Evolutionary conservation across 164 flowering plant genomes (phyloP), one percentile per base, ranked within the genome.

Genomic region (Vitis cinerea): DNA sequence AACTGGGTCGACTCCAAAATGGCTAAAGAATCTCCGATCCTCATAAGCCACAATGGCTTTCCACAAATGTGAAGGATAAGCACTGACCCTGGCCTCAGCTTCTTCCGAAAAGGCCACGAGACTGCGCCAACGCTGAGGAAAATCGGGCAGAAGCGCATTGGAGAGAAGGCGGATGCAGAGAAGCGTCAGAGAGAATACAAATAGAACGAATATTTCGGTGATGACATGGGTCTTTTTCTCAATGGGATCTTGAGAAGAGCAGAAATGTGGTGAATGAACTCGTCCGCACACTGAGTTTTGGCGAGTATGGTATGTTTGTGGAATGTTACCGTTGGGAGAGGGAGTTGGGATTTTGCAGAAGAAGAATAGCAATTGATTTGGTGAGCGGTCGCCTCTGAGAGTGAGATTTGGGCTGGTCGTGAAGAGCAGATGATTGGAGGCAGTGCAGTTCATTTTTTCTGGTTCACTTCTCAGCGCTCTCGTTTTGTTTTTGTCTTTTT

Each of bases 31-130:
- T 2, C 83, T 70, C 17, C 77, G 75, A 51, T 85, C 85, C 61
- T 83, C 84, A 37, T 74, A 83, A 37, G 86, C 85, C 10, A 81
- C 80, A 44, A 83, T 73, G 10, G 79, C 82, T 64, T 74, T 76
- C 75, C 75, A 75, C 49, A 82, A 49, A 76, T 84, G 80, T 8
- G 77, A 57, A 52, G 84, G 83, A 68, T 77, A 75, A 15, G 52
- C 58, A 15, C 67, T 58, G 3, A 74, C 52, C 11, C 51, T 50
- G 47, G 64, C 67, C 37, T 80, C 86, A 9, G 80, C 77, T 62
- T 78, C 76, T 7, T 19, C 72, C 0, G 85, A 70, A 27, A 68
- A 65, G 8, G 71, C 72, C 23, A 80, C 57, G 68, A 83, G 82
- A 37, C 44, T 50, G 29, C 57, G 64, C 86, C 84, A 85, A 4